A percentile compares a stretch with the other conserved stretches of the same genome.
phyloP scores from a whole-genome alignment of 495 filamentous ascomycete genomes.

The Aspergillus incahuasiensis region DNA sequence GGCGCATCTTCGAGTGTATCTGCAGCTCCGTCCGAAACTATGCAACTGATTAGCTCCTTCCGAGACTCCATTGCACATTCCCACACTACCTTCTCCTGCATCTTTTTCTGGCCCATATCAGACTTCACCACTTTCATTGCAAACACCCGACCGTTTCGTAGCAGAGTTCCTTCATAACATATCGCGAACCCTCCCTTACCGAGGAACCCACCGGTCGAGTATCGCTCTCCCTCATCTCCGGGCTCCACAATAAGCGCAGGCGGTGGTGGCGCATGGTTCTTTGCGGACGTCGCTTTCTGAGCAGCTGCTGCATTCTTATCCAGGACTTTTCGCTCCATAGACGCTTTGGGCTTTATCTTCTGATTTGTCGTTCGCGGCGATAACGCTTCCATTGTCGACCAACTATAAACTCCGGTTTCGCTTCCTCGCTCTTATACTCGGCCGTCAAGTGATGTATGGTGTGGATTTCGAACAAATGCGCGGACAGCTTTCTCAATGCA shows the following conservation, averaged over 20 bases:
- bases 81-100: conserved; percentile 75
- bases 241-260: conserved; percentile 75
- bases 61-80: not conserved
- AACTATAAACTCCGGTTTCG: not conserved
- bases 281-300: conserved; percentile 38
- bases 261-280: conserved; percentile 68
- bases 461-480: conserved; percentile 12
- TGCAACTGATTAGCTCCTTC: conserved; percentile 23
- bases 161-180: conserved; percentile 72
- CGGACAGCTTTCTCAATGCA: conserved; percentile 6
- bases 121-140: conserved; percentile 90
- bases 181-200: conserved; percentile 96
- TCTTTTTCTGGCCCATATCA: conserved; percentile 76
- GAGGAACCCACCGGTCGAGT: conserved; percentile 75
- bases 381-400: conserved; percentile 60
- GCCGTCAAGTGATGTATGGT: conserved; percentile 17
- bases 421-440: not conserved
- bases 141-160: conserved; percentile 59
- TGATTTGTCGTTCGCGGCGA: conserved; percentile 68
- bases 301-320: conserved; percentile 52
- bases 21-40: conserved; percentile 97
- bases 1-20: conserved; percentile 95
- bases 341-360: conserved; percentile 40
- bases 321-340: conserved; percentile 43
- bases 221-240: conserved; percentile 66